Evolutionary conservation across 768 basidiomycete genomes (phyloP), one percentile per base, ranked within the genome.

Genomic region (Trametes sanguinea): DNA sequence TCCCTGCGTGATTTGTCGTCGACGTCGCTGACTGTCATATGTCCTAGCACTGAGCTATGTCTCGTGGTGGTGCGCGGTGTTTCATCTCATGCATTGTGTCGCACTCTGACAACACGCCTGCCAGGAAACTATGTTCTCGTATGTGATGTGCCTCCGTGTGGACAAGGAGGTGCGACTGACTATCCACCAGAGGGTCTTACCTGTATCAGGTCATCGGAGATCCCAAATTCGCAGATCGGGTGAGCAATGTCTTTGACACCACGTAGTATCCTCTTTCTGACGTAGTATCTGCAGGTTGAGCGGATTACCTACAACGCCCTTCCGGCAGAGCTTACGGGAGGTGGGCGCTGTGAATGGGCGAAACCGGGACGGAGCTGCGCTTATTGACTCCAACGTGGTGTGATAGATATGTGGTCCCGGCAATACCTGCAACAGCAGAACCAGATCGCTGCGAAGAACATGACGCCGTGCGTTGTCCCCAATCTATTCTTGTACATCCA

Each of bases 61-160:
- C 66, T 83, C 4, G 81, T 84, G 9, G 83, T 84, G 62, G 81
- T 81, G 64, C 11, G 79, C 76, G 2, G 32, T 30, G 48, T 42
- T 11, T 33, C 22, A 22, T 10, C 42, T 37, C 35, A 37, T 11
- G 22, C 22, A 22, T 37, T 11, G 35, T 37, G 6, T 16, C 32
- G 4, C 35, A 9, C 17, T 22, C 43, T n/a, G 11, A 29, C 29
- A 39, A 8, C 30, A 10, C 35, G 11, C 35, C 40, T n/a, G 48
- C 1, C 54, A 83, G 82, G 83, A 85, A 78, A 81, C 83, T 4
- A 84, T 85, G 83, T 84, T 83, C 71, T 83, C 83, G 80, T 82
- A 64, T 51, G 81, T 76, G 17, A 33, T 30, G 4, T 27, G 32
- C 30, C 17, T 16, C 6, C 42, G 42, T 13, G 13, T 39, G 39